Percentiles rank a stretch among this genome's conserved stretches.
These are phyloP conservation scores for Angomonas desouzai DNA, from an alignment of 208 protist genomes.

Conservation along the genomic window DNA sequence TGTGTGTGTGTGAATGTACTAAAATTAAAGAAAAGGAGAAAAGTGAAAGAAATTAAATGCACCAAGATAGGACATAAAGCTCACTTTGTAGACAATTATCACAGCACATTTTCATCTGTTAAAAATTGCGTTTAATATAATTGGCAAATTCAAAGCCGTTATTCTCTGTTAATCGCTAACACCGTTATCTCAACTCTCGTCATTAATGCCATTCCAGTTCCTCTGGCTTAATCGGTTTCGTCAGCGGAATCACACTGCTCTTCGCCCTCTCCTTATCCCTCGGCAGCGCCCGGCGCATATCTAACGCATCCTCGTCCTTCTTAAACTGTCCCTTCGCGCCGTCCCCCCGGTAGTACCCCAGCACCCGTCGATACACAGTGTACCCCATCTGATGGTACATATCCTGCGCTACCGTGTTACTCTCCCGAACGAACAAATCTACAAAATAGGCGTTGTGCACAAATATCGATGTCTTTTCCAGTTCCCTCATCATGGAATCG, in stretches of 20 bases:
- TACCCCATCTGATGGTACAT: conserved; percentile 99
- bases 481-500: conserved; percentile 92
- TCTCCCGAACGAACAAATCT: conserved; percentile 98
- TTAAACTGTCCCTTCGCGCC: conserved; percentile 53
- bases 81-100: background rate
- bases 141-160: too few relatives aligned
- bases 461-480: conserved; percentile 86
- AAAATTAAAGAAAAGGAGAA: background rate
- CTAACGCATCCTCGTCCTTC: conserved; percentile 85
- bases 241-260: conserved; percentile 78
- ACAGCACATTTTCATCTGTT: too few relatives aligned
- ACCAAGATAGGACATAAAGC: background rate
- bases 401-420: conserved; percentile 95
- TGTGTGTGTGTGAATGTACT: background rate
- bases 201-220: conserved; percentile 83
- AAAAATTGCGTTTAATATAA: too few relatives aligned
- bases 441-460: conserved; percentile 98
- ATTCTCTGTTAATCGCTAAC: conserved; percentile 3
- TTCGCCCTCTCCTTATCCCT: conserved; percentile 77
- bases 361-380: conserved; percentile 94
- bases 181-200: background rate
- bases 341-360: conserved; percentile 80
- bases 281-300: conserved; percentile 97
- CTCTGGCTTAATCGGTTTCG: conserved; percentile 62
- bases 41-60: conserved; percentile 1